Conservation (phyloP, 768 basidiomycete genomes). For the Nidularia pulvinata region DNA sequence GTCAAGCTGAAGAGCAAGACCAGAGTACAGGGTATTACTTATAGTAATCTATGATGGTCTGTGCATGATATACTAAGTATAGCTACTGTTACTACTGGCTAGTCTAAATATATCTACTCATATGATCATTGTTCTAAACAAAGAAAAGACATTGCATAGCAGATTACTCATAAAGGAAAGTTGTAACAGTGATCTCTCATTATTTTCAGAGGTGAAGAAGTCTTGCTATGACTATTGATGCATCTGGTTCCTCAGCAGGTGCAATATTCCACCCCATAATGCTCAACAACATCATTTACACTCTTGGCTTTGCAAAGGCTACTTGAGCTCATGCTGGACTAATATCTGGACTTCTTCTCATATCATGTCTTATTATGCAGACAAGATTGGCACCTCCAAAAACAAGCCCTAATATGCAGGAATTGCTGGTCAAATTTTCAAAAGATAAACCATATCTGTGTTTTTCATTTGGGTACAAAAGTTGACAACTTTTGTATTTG, state of each 20-base stretch:
- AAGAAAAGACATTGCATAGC: too few relatives aligned
- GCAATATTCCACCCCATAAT: constrained; percentile 46
- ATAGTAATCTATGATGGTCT: too few relatives aligned
- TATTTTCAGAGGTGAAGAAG: constrained; percentile 40
- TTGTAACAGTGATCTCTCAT: constrained; percentile 30
- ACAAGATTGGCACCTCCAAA: constrained; percentile 21
- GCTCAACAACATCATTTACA: constrained; percentile 43
- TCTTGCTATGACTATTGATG: constrained; percentile 38
- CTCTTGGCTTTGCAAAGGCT: constrained; percentile 23
- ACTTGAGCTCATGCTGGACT: constrained; percentile 13
- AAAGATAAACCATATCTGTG: constrained; percentile 11
- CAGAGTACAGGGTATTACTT: too few relatives aligned
- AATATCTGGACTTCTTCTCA: constrained; percentile 9
- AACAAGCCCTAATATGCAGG: constrained; percentile 5
- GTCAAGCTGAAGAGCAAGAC: too few relatives aligned
- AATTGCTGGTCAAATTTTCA: constrained; percentile 6
- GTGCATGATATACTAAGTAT: too few relatives aligned
- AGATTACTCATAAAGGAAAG: too few relatives aligned
- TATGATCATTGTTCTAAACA: too few relatives aligned
- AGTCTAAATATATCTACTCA: too few relatives aligned
- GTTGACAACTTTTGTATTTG: not conserved
- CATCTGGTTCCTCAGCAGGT: constrained; percentile 21
- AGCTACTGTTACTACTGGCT: too few relatives aligned
- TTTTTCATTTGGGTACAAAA: constrained; percentile 7
- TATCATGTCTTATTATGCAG: constrained; percentile 22